A percentile compares a stretch with the other conserved stretches of the same genome.
phyloP scores from a whole-genome alignment of 169 alveolate genomes.

The Plasmodium coatneyi region DNA sequence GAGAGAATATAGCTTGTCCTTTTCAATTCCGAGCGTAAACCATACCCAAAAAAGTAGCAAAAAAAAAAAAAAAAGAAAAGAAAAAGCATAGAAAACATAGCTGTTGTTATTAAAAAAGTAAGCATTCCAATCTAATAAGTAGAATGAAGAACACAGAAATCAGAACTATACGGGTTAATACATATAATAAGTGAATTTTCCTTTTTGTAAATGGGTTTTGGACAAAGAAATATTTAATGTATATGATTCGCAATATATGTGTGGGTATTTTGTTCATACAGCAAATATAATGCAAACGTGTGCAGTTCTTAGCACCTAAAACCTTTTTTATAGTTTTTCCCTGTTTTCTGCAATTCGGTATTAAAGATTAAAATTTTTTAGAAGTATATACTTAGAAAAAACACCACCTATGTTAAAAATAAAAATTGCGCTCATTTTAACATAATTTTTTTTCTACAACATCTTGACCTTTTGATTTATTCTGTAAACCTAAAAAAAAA shows the following conservation, averaged over 20 bases:
- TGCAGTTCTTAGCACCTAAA: neutral
- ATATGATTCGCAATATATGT: neutral
- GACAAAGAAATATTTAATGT: constrained; percentile 10
- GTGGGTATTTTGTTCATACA: neutral
- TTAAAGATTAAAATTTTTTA: neutral
- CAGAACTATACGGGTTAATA: neutral
- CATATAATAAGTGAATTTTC: constrained; percentile 1
- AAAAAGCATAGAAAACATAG: neutral
- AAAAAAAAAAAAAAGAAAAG: neutral
- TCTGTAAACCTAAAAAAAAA: constrained; percentile 4
- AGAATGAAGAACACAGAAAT: neutral
- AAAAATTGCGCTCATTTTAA: neutral
- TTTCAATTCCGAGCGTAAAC: neutral
- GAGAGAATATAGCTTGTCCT: neutral
- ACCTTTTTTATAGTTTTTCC: neutral
- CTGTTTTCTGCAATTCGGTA: neutral
- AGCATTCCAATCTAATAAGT: neutral
- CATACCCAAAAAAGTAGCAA: neutral
- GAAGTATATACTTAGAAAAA: neutral
- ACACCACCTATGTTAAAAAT: neutral
- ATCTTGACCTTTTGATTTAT: neutral
- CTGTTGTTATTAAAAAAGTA: neutral
- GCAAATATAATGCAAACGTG: constrained; percentile 25
- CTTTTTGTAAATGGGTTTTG: neutral
- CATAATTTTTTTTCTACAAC: neutral